phyloP scores from a whole-genome alignment of 2,329 filamentous ascomycete genomes.

The Colletotrichum scovillei region DNA sequence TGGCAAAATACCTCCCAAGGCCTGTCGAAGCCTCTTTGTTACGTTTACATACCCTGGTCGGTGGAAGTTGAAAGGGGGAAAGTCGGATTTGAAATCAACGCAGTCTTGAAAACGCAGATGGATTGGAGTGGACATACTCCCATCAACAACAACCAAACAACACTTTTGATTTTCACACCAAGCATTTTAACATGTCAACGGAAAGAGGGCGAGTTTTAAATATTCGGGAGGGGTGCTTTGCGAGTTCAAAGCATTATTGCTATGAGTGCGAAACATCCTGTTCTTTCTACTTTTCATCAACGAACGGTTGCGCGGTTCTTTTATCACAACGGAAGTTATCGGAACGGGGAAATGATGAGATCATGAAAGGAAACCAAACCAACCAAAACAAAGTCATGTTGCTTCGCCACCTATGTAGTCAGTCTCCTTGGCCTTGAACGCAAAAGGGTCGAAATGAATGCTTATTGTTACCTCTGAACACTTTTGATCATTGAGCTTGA shows the following conservation, averaged over 20 bases:
- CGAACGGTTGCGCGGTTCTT: slow-evolving; percentile 19
- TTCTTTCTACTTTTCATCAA: neutral
- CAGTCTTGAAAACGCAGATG: slow-evolving; percentile 34
- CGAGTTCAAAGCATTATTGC: slow-evolving; percentile 24
- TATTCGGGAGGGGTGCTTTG: slow-evolving; percentile 21
- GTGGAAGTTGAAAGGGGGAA: slow-evolving; percentile 30
- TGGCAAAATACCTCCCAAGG: slow-evolving; percentile 21
- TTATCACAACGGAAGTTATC: slow-evolving; percentile 7
- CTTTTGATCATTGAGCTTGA: too few relatives aligned
- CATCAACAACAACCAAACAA: neutral
- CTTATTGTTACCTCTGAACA: slow-evolving; percentile 9
- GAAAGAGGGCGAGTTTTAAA: slow-evolving; percentile 3
- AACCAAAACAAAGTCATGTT: slow-evolving; percentile 23
- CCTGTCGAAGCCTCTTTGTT: slow-evolving; percentile 33
- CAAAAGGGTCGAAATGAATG: slow-evolving; percentile 26
- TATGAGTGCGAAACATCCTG: slow-evolving; percentile 16
- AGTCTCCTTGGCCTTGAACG: slow-evolving; percentile 26
- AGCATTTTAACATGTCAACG: neutral
- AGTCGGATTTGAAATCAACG: slow-evolving; percentile 22
- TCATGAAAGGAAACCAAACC: slow-evolving; percentile 17
- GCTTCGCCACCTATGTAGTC: slow-evolving; percentile 32
- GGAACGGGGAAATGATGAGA: slow-evolving; percentile 32
- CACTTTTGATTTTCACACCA: slow-evolving; percentile 16
- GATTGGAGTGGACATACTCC: slow-evolving; percentile 8
- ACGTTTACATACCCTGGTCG: slow-evolving; percentile 35